Evolutionary conservation across 2,329 filamentous ascomycete species (phyloP), one percentile per base, ranked within the genome.

Genomic region (Colletotrichum sojae): DNA sequence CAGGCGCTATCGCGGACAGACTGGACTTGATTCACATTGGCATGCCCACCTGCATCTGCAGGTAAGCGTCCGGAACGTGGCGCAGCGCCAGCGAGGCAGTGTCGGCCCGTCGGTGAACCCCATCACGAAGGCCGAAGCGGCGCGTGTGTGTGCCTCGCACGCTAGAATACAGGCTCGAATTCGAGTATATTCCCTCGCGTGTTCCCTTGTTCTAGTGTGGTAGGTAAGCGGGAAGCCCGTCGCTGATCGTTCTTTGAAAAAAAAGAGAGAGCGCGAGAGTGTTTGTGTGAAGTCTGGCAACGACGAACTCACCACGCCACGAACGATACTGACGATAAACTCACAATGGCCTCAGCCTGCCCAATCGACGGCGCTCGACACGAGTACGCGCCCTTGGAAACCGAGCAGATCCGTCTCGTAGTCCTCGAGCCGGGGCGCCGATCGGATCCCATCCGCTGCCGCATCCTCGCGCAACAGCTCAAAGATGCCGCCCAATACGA

Each of bases 1-100:
- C 22, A 25, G 22, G 3, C 22, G 22, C 22, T 25, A 25, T 25
- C 5, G 22, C 22, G 22, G 22, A 25, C 22, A 25, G 22, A 25
- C 22, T 25, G 22, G 31, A 36, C 31, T 25, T 25, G 31, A 36
- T 36, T 36, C 31, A 36, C 31, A 36, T 36, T 36, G 31, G 25
- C 39, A 45, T 49, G 40, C n/a, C 6, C 40, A 36, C 31, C 31
- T 36, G 31, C 31, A 36, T 39, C 51, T 63, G 60, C 60, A 51
- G 51, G 27, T 39, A 43, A 56, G 51, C 60, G 25, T 48, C 31
- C 22, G 22, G 31, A 25, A 6, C 22, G 59, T 63, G 49, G 59
- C 51, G 45, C 58, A 51, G 48, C 45, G 45, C 45, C 20, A 18
- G 57, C 60, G n/a, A 51, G 51, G 51, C 60, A 62, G 59, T 53